phyloP scores from a whole-genome alignment of 2,329 filamentous ascomycete species.

The Penicillium sp. region DNA sequence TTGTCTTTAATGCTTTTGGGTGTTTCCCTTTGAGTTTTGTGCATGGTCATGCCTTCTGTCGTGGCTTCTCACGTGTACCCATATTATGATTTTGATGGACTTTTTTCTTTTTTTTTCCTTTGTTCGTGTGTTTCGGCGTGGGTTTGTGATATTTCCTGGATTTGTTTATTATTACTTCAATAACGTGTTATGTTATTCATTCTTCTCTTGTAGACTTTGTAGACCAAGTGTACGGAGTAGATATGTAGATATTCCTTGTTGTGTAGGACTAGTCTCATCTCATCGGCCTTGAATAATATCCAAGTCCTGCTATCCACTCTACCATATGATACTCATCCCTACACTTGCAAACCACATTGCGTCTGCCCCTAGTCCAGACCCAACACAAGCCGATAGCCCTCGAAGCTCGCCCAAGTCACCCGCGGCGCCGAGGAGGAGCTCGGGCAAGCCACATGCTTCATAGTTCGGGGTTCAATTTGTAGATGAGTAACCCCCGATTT shows the following conservation, averaged over 20 bases:
- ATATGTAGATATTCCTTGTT: not conserved
- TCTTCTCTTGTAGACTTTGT: not conserved
- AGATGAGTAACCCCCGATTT: no score
- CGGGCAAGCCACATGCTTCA: no score
- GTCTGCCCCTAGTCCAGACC: no score
- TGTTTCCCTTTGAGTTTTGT: conserved; percentile 15
- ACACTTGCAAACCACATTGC: not conserved
- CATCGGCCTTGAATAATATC: not conserved
- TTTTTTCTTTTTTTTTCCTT: conserved; percentile 13
- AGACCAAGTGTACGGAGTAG: not conserved
- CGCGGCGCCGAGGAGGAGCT: not conserved
- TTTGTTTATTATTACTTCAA: conserved; percentile 9
- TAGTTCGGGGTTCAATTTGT: no score
- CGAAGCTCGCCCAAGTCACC: not conserved
- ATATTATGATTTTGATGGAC: conserved; percentile 37
- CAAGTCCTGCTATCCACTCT: not conserved
- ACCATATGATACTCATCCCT: not conserved
- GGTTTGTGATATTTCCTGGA: conserved; percentile 13
- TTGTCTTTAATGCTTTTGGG: conserved; percentile 8
- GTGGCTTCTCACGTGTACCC: conserved; percentile 21
- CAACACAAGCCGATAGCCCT: not conserved
- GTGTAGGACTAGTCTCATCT: not conserved
- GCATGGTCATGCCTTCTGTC: conserved; percentile 7
- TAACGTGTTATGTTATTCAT: not conserved
- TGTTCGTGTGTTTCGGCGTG: conserved; percentile 16